Evolutionary conservation across 257 asterid genomes (phyloP).

Genomic region (Gardenia jasminoides): DNA sequence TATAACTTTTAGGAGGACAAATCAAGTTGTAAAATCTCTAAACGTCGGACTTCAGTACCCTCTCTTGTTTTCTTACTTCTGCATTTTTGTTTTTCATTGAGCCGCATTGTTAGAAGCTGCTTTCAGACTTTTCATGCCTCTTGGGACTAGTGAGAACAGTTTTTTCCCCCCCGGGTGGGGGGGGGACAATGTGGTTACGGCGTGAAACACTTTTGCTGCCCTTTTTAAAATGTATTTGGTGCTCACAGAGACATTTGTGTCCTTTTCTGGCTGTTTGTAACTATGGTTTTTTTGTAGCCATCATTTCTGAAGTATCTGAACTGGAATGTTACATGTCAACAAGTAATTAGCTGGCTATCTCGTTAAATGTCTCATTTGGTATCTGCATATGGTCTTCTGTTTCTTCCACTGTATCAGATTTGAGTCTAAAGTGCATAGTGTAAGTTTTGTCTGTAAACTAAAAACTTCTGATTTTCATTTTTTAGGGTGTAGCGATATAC

Average conservation of each 20-base stretch:
- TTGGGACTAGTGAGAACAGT: neutral
- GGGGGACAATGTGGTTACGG: neutral
- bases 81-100: neutral
- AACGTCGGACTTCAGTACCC: neutral
- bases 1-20: neutral
- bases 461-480: neutral
- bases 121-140: neutral
- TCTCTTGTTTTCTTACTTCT: neutral
- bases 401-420: neutral
- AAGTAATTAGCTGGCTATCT: neutral
- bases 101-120: too few species aligned
- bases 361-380: neutral
- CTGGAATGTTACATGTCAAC: neutral
- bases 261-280: neutral
- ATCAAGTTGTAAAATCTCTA: neutral
- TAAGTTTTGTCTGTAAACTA: neutral
- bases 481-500: slow-evolving; percentile 9
- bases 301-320: neutral
- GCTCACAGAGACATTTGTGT: neutral
- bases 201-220: neutral
- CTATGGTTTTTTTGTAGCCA: neutral
- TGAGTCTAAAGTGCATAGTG: neutral
- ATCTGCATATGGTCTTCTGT: neutral
- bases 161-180: too few species aligned
- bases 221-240: neutral